Conservation (phyloP, 2,329 filamentous ascomycete genomes). For the Ascosphaera pollenicola region DNA sequence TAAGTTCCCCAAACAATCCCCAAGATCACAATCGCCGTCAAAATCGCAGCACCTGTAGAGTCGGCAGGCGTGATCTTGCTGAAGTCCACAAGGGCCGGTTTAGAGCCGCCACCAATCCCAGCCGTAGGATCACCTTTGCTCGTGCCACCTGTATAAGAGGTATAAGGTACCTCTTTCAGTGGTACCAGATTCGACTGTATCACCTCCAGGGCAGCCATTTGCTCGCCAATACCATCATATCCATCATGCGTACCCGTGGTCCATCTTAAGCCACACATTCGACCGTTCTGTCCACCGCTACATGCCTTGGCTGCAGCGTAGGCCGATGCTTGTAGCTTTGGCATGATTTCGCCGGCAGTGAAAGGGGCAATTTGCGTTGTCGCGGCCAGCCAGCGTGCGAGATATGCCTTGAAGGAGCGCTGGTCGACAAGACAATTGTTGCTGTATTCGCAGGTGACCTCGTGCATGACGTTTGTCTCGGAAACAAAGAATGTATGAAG, state of each 20-base stretch:
- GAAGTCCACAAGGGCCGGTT: not conserved
- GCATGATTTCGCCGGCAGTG: constrained; percentile 31
- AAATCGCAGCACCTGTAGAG: constrained; percentile 17
- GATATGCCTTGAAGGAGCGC: constrained; percentile 48
- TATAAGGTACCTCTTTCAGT: constrained; percentile 25
- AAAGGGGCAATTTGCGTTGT: constrained; percentile 40
- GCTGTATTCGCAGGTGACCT: constrained; percentile 41
- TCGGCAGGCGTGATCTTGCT: constrained; percentile 13
- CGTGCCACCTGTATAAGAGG: constrained; percentile 35
- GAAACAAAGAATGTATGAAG: constrained; percentile 30
- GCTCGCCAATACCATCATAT: constrained; percentile 40
- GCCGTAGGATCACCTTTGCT: constrained; percentile 18
- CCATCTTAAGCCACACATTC: constrained; percentile 46
- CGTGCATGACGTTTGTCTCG: constrained; percentile 31
- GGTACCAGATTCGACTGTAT: constrained; percentile 37
- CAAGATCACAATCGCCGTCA: constrained; percentile 13
- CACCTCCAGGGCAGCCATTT: constrained; percentile 45
- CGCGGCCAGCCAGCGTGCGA: constrained; percentile 42
- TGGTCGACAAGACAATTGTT: constrained; percentile 47
- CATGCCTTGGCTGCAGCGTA: constrained; percentile 39
- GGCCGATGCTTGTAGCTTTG: constrained; percentile 35
- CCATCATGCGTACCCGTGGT: constrained; percentile 30
- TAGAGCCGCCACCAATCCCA: constrained; percentile 7
- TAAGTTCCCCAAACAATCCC: constrained; percentile 8
- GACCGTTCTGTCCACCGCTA: constrained; percentile 33